Base-by-base conservation (phyloP, 2,329 filamentous ascomycete genomes). In the Cytospora leucostoma region DNA sequence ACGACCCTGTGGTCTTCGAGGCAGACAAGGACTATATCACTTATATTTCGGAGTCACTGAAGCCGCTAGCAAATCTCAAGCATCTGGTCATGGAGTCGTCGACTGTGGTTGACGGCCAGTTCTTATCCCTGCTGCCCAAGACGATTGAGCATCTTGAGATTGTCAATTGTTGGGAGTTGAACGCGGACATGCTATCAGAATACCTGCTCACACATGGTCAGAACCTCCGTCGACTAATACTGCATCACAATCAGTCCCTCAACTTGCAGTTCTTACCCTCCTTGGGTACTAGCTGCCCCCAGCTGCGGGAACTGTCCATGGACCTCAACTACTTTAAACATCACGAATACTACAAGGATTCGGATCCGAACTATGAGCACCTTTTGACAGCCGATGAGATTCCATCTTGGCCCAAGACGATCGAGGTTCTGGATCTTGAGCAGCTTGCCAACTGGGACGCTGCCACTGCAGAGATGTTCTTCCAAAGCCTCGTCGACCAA, bases 241-340 rank as follows among this genome's bases (percentile, higher is more conserved):
- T 97, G 6, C 85, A 89, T 59, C 90, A 96, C 75, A 96, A 96
- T 70, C 88, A 91, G 66, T 87, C 88, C 2, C 79, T 97, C 47
- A 89, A 88, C 69, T 77, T 97, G 49, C 85, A 83, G 0, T 97
- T 97, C 70, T 79, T 95, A 7, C 83, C 86, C 0, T 75, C 82
- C 33, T 76, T 98, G 53, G 86, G 84, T 19, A 74, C 77, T 4
- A 82, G 84, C 1, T 97, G 93, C 71, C 91, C 92, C 0, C 80
- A 82, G 4, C 80, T 98, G 7, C 80, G 88, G 70, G 82, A 84
- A 32, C 79, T 98, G 47, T 84, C 83, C 56, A 88, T 96, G 82
- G 91, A 96, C 68, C 78, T 96, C 58, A 88, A 86, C 15, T 95
- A 93, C 71, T 93, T 87, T 75, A 89, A 88, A 67, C 84, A 87